Evolutionary conservation across 2,329 filamentous ascomycete species (phyloP), one percentile per base, ranked within the genome.

Genomic region (Juglanconis sp.): DNA sequence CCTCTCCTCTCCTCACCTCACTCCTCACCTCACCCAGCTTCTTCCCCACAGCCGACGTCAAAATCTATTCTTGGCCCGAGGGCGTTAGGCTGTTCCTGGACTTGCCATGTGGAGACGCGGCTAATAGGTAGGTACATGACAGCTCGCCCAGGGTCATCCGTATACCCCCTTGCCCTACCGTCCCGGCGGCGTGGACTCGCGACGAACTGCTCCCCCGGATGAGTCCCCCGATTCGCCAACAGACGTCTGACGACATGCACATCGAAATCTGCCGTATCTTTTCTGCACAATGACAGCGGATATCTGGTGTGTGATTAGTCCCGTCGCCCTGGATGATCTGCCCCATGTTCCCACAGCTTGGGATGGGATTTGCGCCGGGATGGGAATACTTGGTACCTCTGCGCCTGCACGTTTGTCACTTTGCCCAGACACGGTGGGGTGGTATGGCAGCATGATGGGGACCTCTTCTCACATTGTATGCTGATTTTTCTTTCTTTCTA

Each of bases 21-120:
- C 17, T 2, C 17, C 7, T 30, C 17, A 13, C 6, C n/a, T 32
- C 46, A 49, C 46, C 44, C 44, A 56, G n/a, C 46, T 15, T 6
- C 11, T 11, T 32, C 47, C 30, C 55, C 46, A 34, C 46, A 38
- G 30, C 44, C 17, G 17, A 46, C 17, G 8, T 8, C 17, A 30
- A 17, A 3, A 34, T 59, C 60, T 62, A 62, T 53, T 56, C 51
- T 49, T 62, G 60, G 60, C 51, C 31, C 40, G 35, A 49, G 36
- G 52, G 38, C 38, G 36, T 36, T 36, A 48, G 53, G 38, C 46
- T 59, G 31, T 52, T 49, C 60, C 60, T 48, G 53, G 57, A 13
- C 58, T 56, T 44, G 60, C 60, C 50, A 53, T 62, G 60, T 62
- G 60, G 60, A 55, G 60, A 53, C 36, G 53, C 55, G 57, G 60